Evolutionary conservation across 1,139 yeast species (phyloP).

Genomic region (Hyphopichia pseudoburtonii): DNA sequence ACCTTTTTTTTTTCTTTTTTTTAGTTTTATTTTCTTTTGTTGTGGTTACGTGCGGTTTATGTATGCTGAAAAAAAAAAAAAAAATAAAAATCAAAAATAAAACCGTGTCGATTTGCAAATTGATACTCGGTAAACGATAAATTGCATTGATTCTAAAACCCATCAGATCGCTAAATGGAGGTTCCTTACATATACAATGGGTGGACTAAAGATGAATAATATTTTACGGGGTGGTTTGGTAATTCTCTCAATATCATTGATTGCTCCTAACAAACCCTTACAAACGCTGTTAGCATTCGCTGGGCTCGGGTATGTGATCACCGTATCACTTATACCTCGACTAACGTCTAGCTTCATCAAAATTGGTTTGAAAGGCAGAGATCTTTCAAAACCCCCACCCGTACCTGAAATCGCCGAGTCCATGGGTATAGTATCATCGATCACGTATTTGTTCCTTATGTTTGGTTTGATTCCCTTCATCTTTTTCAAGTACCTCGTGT

Average conservation of each 20-base stretch:
- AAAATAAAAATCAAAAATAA: too few relatives aligned
- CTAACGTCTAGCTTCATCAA: slow-evolving; percentile 65
- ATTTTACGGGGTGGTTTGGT: slow-evolving; percentile 13
- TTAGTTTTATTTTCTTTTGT: too few relatives aligned
- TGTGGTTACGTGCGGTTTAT: too few relatives aligned
- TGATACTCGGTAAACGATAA: too few relatives aligned
- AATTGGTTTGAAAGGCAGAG: slow-evolving; percentile 83
- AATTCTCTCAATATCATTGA: slow-evolving; percentile 18
- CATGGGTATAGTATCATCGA: slow-evolving; percentile 85
- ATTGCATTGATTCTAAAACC: too few relatives aligned
- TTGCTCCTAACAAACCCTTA: slow-evolving; percentile 35
- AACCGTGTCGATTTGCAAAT: too few relatives aligned
- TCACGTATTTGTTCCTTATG: slow-evolving; percentile 78
- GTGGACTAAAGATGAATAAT: neutral
- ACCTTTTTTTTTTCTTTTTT: too few relatives aligned
- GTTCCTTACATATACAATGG: too few relatives aligned
- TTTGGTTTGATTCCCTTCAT: slow-evolving; percentile 85
- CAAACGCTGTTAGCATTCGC: slow-evolving; percentile 65
- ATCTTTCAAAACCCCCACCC: slow-evolving; percentile 71
- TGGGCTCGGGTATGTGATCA: slow-evolving; percentile 60
- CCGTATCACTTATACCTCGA: slow-evolving; percentile 63
- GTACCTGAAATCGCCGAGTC: slow-evolving; percentile 72
- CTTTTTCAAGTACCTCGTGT: slow-evolving; percentile 76
- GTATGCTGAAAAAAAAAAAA: too few relatives aligned
- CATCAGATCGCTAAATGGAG: too few relatives aligned